Conservation (phyloP, 2,329 filamentous ascomycete genomes). For the Phoma sp. region DNA sequence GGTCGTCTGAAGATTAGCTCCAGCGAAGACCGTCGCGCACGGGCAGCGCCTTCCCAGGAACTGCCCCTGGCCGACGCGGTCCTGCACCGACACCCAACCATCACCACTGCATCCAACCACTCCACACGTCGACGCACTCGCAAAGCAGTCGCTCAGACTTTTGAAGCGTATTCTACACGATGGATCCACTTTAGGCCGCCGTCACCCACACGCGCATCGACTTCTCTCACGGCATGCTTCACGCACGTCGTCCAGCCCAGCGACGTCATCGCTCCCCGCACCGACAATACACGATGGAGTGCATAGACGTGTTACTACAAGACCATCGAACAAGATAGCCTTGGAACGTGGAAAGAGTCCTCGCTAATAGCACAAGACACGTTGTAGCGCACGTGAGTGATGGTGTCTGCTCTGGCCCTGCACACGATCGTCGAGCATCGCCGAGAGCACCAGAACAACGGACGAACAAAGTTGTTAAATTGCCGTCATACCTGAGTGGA, state of each 20-base stretch:
- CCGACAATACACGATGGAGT: not conserved
- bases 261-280: conserved; percentile 35
- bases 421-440: not conserved
- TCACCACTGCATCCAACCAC: conserved; percentile 18
- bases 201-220: conserved; percentile 14
- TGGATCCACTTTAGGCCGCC: not conserved
- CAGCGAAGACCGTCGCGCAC: conserved; percentile 10
- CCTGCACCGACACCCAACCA: conserved; percentile 22
- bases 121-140: conserved; percentile 1
- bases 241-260: conserved; percentile 22
- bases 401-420: conserved; percentile 1
- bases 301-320: not conserved
- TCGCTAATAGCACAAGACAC: not conserved
- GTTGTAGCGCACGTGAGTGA: conserved; percentile 11
- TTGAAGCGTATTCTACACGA: conserved; percentile 6
- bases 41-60: conserved; percentile 11
- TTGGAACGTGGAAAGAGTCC: not conserved
- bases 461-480: too few relatives aligned
- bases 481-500: too few relatives aligned
- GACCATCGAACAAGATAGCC: not conserved
- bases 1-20: conserved; percentile 12
- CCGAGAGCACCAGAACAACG: conserved; percentile 5
- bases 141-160: conserved; percentile 22
- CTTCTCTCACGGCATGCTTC: not conserved
- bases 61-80: conserved; percentile 14